Evolutionary conservation across 306 rosid species (phyloP), one percentile per base, ranked within the genome.

Genomic region (Clitoria ternatea): DNA sequence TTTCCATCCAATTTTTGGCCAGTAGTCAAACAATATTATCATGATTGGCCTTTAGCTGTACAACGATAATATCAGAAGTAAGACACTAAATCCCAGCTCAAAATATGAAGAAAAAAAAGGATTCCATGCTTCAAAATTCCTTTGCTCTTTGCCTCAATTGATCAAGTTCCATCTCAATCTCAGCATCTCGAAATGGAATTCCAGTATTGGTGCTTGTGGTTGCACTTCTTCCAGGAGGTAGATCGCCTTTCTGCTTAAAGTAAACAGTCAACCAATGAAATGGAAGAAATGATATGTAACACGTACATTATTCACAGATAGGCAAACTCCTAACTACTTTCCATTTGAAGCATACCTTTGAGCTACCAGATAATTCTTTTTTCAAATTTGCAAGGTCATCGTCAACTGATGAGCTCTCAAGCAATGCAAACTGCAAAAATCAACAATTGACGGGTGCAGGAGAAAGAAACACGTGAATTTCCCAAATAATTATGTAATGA

Each of bases 401-500:
- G 2, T 92, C 98, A 59, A 92, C 96, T 0, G 96, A 92, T 35
- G 98, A 81, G 70, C 91, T 68, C 88, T 88, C 97, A 20, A 91
- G 81, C 89, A 91, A 17, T 24, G 97, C 97, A 88, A 91, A 91
- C 97, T 91, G 90, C 67, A 78, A 85, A 73, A 76, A 76, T 37
- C 29, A 65, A 66, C 55, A 71, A 71, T 43, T 26, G 57, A 63
- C 33, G 7, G 24, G 53, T 6, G 32, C 68, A 79, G 10, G 22
- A 59, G 77, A 44, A 60, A 44, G 42, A 75, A 66, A 70, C 42
- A 26, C 32, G 63, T 15, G 17, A 79, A 44, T 50, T 62, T 44
- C 40, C 55, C 50, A 57, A 61, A 45, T 63, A 59, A 49, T 47
- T 14, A 75, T 45, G 26, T 9, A 59, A 12, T 37, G 6, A 39